A percentile compares a stretch with the other conserved stretches of the same genome.
Evolutionary conservation across 805 yeast species (phyloP).

Genomic region (Pichia kluyveri): DNA sequence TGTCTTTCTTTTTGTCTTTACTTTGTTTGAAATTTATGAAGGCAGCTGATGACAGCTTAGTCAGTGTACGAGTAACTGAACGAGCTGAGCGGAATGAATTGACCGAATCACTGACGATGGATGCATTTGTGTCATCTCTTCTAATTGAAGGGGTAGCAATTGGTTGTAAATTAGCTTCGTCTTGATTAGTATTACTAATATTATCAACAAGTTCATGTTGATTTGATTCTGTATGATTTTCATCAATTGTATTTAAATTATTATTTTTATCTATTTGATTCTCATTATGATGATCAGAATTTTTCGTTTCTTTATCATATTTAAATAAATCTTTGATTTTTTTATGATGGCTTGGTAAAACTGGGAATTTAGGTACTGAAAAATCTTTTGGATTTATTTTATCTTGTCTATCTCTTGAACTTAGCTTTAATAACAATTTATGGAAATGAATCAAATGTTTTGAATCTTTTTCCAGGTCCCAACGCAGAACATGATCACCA

Average conservation of each 20-base stretch:
- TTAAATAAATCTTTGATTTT: slow-evolving; percentile 5
- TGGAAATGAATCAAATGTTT: slow-evolving; percentile 69
- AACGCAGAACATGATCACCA: slow-evolving; percentile 65
- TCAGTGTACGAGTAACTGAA: slow-evolving; percentile 1
- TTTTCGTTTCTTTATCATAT: neutral
- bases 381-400: slow-evolving; percentile 15
- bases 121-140: neutral
- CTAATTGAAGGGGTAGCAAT: neutral
- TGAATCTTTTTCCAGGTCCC: slow-evolving; percentile 70
- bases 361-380: slow-evolving; percentile 32
- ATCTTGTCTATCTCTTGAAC: slow-evolving; percentile 6
- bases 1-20: neutral
- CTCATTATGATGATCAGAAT: neutral
- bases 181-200: neutral
- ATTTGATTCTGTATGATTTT: neutral
- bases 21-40: neutral
- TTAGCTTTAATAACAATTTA: slow-evolving; percentile 38
- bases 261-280: neutral
- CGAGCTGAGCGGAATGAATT: neutral
- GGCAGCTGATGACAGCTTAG: slow-evolving; percentile 1
- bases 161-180: neutral
- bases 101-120: neutral
- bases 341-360: slow-evolving; percentile 9
- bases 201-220: neutral
- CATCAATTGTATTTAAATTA: neutral